phyloP scores from a whole-genome alignment of 2,329 filamentous ascomycete species.

The Cladosporium sp. region DNA sequence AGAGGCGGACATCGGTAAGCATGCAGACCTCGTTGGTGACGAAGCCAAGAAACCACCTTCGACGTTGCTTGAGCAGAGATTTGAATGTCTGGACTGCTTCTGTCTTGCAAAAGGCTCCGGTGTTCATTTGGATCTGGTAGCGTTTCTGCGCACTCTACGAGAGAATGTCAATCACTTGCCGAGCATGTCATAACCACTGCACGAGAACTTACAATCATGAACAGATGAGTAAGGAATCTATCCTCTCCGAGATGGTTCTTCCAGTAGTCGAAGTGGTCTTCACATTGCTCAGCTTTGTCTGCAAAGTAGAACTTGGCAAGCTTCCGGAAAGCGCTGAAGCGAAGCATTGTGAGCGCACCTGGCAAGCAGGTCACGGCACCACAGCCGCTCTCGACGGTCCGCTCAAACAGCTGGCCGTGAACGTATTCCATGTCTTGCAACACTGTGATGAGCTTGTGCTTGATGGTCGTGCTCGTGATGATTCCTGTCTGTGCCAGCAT shows the following conservation, averaged over 20 bases:
- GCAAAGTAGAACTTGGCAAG: constrained; percentile 99
- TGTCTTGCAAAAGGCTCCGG: constrained; percentile 95
- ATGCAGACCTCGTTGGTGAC: constrained; percentile 98
- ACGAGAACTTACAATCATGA: constrained; percentile 73
- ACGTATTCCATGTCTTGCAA: constrained; percentile 98
- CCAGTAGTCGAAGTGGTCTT: constrained; percentile 93
- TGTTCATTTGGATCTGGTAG: constrained; percentile 97
- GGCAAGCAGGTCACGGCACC: constrained; percentile 92
- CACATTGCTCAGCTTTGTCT: constrained; percentile 90
- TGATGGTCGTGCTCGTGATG: constrained; percentile 89
- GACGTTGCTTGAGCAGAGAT: constrained; percentile 86
- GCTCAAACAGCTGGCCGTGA: constrained; percentile 92
- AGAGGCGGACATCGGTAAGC: constrained; percentile 89
- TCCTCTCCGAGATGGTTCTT: constrained; percentile 96
- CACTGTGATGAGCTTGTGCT: constrained; percentile 82
- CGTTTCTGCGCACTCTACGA: constrained; percentile 64
- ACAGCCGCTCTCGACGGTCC: constrained; percentile 90
- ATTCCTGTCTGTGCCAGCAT: constrained; percentile 98
- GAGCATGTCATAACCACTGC: too few species aligned
- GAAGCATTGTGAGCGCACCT: constrained; percentile 89
- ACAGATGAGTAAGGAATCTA: constrained; percentile 93
- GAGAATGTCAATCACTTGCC: neutral
- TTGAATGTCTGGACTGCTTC: constrained; percentile 87
- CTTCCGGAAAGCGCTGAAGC: constrained; percentile 90
- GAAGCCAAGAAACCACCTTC: constrained; percentile 87